phyloP scores from a whole-genome alignment of 2,329 filamentous ascomycete species.

The Claviceps africana region DNA sequence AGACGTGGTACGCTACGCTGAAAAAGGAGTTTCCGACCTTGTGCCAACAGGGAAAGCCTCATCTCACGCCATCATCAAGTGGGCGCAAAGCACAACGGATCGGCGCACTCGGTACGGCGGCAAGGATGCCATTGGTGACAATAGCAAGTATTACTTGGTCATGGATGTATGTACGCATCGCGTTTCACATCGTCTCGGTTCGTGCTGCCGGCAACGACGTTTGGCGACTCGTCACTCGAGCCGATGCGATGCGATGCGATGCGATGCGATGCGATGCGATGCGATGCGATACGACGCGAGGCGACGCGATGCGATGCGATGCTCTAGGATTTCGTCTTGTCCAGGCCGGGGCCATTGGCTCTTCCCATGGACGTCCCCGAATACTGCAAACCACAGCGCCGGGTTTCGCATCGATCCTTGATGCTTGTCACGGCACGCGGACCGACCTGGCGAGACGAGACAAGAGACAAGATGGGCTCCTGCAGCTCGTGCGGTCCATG shows the following conservation, averaged over 20 bases:
- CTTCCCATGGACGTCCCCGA: too few relatives aligned
- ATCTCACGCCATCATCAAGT: background rate
- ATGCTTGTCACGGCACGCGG: background rate
- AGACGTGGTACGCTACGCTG: background rate
- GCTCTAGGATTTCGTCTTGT: too few relatives aligned
- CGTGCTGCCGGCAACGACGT: too few relatives aligned
- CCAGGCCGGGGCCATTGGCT: too few relatives aligned
- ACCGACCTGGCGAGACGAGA: background rate
- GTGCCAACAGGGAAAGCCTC: background rate
- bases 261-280: too few relatives aligned
- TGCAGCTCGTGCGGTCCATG: background rate
- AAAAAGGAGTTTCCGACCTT: too few relatives aligned
- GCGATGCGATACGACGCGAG: too few relatives aligned
- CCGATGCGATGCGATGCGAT: too few relatives aligned
- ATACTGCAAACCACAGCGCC: background rate
- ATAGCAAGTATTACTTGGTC: background rate
- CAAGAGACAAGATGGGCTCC: too few relatives aligned
- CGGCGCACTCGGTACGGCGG: too few relatives aligned
- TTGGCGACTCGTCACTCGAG: background rate
- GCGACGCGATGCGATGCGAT: too few relatives aligned
- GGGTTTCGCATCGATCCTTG: background rate
- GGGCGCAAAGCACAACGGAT: background rate
- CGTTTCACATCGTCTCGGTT: background rate
- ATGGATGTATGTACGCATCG: background rate
- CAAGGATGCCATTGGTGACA: background rate